Conservation (phyloP, 2,329 filamentous ascomycete genomes). For the Neonectria hederae region DNA sequence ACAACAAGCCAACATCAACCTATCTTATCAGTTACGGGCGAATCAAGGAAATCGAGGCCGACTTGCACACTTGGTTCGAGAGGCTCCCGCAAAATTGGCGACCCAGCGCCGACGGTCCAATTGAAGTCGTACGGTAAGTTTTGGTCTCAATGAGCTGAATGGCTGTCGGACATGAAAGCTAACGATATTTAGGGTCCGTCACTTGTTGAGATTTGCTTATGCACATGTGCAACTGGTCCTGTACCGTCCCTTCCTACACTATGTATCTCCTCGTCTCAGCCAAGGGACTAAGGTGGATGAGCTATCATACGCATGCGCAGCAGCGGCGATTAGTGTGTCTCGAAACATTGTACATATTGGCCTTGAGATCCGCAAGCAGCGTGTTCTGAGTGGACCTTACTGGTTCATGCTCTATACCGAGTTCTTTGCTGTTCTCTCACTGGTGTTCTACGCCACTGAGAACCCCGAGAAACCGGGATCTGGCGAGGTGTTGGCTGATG, state of each 20-base stretch:
- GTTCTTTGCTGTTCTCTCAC: constrained; percentile 81
- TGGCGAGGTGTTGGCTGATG: constrained; percentile 85
- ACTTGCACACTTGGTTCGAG: constrained; percentile 71
- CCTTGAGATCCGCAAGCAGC: constrained; percentile 78
- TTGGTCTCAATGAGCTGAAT: background rate
- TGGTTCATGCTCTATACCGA: constrained; percentile 90
- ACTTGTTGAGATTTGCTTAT: constrained; percentile 80
- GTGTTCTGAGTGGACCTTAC: constrained; percentile 80
- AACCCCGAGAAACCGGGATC: constrained; percentile 80
- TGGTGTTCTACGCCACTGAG: constrained; percentile 83
- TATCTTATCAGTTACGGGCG: constrained; percentile 71
- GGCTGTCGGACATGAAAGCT: constrained; percentile 9
- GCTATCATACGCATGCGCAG: constrained; percentile 78
- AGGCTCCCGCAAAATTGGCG: constrained; percentile 78
- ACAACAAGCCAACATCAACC: constrained; percentile 56
- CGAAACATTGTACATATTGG: constrained; percentile 83
- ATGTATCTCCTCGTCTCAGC: constrained; percentile 73
- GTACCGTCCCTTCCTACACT: constrained; percentile 85
- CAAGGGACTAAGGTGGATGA: constrained; percentile 72
- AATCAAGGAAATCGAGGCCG: constrained; percentile 71
- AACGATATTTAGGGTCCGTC: constrained; percentile 64
- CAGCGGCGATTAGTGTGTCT: constrained; percentile 69
- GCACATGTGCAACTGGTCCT: constrained; percentile 85
- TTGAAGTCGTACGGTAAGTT: constrained; percentile 78
- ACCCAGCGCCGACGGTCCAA: constrained; percentile 79